Evolutionary conservation across 257 asterid species (phyloP).

Genomic region (Misopates orontium): DNA sequence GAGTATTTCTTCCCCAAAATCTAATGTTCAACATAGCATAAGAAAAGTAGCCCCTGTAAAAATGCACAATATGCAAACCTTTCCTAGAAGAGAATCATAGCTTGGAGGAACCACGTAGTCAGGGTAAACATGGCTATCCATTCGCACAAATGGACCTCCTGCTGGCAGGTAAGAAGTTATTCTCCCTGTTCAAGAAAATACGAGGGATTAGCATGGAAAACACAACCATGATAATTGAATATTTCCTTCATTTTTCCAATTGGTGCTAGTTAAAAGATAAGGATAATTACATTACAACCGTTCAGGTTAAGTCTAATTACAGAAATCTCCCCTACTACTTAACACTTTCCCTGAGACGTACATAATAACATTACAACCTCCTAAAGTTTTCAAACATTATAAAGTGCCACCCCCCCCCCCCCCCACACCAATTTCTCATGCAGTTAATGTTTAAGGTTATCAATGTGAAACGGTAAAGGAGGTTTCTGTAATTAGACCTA

Average conservation of each 20-base stretch:
- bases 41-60: conserved; percentile 6
- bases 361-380: too few species aligned
- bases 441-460: too few species aligned
- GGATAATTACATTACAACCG: too few species aligned
- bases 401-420: too few species aligned
- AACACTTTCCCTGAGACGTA: too few species aligned
- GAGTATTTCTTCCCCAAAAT: conserved; percentile 16
- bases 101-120: conserved; percentile 99
- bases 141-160: conserved; percentile 97
- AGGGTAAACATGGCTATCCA: conserved; percentile 99
- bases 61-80: conserved; percentile 45
- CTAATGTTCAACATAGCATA: neutral
- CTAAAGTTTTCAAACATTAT: too few species aligned
- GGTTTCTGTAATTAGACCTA: too few species aligned
- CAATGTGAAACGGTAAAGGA: too few species aligned
- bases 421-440: too few species aligned
- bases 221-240: conserved; percentile 1
- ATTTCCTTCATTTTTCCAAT: neutral
- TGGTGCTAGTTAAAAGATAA: conserved; percentile 1
- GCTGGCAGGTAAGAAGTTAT: conserved; percentile 92
- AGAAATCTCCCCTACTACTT: too few species aligned
- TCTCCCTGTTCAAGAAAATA: conserved; percentile 65
- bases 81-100: conserved; percentile 97
- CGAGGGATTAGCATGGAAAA: conserved; percentile 17
- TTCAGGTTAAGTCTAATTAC: too few species aligned